These are phyloP conservation scores for Halophytophthora batemanensis DNA, from an alignment of 352 stramenopile genomes.

Conservation along the genomic window DNA sequence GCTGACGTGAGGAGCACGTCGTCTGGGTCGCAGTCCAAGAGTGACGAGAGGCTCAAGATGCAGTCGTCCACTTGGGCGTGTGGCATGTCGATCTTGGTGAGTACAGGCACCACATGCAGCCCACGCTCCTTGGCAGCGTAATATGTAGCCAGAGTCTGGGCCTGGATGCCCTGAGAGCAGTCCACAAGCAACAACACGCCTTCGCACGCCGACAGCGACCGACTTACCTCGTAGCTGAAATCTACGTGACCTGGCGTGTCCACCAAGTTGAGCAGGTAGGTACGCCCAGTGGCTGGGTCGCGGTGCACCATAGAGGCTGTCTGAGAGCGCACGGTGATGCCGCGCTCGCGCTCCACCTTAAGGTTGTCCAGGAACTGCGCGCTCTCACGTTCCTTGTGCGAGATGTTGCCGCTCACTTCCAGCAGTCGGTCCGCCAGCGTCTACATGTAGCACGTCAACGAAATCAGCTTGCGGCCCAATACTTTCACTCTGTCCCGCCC, in stretches of 20 bases:
- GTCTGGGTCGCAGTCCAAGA: slow-evolving; percentile 92
- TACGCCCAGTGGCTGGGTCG: slow-evolving; percentile 42
- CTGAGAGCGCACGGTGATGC: slow-evolving; percentile 99
- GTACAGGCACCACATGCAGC: slow-evolving; percentile 93
- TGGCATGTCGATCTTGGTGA: slow-evolving; percentile 98
- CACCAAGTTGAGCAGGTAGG: slow-evolving; percentile 96
- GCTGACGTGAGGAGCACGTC: slow-evolving; percentile 94
- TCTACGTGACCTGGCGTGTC: slow-evolving; percentile 98
- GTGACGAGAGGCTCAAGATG: slow-evolving; percentile 72
- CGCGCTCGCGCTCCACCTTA: slow-evolving; percentile 93
- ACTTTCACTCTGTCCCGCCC: not conserved
- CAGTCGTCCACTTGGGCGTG: slow-evolving; percentile 92
- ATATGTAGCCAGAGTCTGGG: slow-evolving; percentile 97
- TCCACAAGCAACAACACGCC: slow-evolving; percentile 98
- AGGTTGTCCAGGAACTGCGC: slow-evolving; percentile 92
- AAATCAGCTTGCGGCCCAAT: slow-evolving; percentile 3
- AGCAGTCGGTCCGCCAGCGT: slow-evolving; percentile 90
- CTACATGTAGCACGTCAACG: slow-evolving; percentile 20
- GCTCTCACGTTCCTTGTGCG: slow-evolving; percentile 74
- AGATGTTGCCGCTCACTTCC: slow-evolving; percentile 89
- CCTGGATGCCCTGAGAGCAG: slow-evolving; percentile 96
- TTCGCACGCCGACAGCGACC: slow-evolving; percentile 95
- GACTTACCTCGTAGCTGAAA: slow-evolving; percentile 98
- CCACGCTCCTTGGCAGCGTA: slow-evolving; percentile 95
- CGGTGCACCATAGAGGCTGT: slow-evolving; percentile 96